Conservation (phyloP, 148 eudicot genomes). For the Dianthus caryophyllus region DNA sequence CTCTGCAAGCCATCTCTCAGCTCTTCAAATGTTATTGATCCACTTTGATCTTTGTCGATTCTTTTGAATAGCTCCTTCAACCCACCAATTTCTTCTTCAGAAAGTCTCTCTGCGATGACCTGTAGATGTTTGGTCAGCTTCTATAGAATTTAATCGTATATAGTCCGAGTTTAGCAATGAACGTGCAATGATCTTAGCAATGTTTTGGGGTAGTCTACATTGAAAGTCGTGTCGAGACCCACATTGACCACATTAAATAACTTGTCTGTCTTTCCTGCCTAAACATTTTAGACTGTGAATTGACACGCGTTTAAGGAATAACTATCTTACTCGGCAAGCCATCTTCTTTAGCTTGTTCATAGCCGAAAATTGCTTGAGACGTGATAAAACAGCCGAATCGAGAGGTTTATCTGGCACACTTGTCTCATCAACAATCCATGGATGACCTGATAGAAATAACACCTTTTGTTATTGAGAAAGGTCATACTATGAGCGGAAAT, state of each 20-base stretch:
- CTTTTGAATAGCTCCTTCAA: slow-evolving; percentile 68
- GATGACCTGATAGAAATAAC: slow-evolving; percentile 54
- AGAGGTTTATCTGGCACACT: slow-evolving; percentile 69
- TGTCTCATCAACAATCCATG: slow-evolving; percentile 71
- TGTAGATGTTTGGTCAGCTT: slow-evolving; percentile 23
- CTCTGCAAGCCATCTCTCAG: slow-evolving; percentile 62
- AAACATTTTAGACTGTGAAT: too few species aligned
- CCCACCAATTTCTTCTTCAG: slow-evolving; percentile 93
- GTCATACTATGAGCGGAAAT: background rate
- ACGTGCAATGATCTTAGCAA: too few species aligned
- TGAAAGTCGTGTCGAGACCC: background rate
- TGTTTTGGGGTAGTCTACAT: background rate
- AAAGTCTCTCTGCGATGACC: slow-evolving; percentile 88
- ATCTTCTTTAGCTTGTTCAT: slow-evolving; percentile 90
- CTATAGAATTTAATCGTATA: background rate
- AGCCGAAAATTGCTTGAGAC: slow-evolving; percentile 68
- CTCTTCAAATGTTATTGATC: slow-evolving; percentile 79
- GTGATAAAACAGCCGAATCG: slow-evolving; percentile 67
- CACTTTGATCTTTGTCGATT: slow-evolving; percentile 74
- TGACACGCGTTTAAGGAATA: background rate
- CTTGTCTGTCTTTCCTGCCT: background rate
- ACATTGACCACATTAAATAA: background rate
- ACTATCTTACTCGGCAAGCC: slow-evolving; percentile 61
- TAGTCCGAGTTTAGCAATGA: too few species aligned
- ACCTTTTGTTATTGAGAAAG: background rate